These are phyloP conservation scores for Lotus japonicus DNA, from an alignment of 306 rosid species.

Conservation along the genomic window DNA sequence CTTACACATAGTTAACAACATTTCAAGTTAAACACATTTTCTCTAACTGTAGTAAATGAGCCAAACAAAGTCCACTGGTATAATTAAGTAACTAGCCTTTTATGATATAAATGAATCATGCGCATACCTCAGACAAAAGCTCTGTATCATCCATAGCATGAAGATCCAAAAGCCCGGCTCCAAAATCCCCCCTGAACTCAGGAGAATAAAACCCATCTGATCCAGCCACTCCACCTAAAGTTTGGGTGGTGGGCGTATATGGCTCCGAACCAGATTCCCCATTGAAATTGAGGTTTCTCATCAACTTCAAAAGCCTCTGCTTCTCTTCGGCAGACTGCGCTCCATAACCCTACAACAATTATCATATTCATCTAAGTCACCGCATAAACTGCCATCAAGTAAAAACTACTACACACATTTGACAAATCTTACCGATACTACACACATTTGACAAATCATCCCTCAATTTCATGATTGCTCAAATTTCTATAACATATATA, in stretches of 20 bases:
- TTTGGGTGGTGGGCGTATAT: constrained; percentile 54
- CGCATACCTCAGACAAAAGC: constrained; percentile 85
- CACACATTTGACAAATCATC: not conserved
- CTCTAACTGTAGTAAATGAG: not conserved
- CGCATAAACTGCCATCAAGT: not conserved
- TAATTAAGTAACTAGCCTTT: not conserved
- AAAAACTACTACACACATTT: not conserved
- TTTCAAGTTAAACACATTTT: not conserved
- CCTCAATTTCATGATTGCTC: not conserved
- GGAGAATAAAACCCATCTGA: constrained; percentile 77
- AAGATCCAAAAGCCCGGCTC: constrained; percentile 99
- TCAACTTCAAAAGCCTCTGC: constrained; percentile 84
- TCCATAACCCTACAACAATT: constrained; percentile 68
- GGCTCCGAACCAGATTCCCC: constrained; percentile 93
- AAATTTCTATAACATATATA: not conserved
- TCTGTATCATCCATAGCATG: constrained; percentile 99
- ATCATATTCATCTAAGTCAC: constrained; percentile 21
- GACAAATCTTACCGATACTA: not conserved
- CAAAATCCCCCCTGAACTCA: constrained; percentile 91
- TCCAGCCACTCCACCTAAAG: constrained; percentile 51
- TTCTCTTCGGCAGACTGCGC: constrained; percentile 99
- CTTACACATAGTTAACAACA: not conserved
- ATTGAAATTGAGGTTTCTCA: constrained; percentile 88
- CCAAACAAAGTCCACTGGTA: not conserved
- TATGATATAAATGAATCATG: constrained; percentile 19